Base-by-base conservation (phyloP, 176 grass and related monocot genomes). In the Carex cristatella region DNA sequence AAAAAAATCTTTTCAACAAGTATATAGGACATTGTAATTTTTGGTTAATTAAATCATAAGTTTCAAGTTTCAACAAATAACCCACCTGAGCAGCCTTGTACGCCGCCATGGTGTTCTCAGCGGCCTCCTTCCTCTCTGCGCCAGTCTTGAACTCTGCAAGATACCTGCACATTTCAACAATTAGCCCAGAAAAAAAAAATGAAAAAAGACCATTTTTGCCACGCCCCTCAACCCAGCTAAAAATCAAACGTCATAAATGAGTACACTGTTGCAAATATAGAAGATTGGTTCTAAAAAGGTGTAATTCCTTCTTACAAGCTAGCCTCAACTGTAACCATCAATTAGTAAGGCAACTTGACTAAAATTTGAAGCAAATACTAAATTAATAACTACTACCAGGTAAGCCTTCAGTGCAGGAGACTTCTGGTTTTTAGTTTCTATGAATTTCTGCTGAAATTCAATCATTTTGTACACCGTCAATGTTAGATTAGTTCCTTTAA, bases 11-110 rank as follows among this genome's bases (percentile, higher is more conserved):
- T 53, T 32, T 31, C 23, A 77, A 56, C 3, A 33, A 77, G 3
- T 56, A 30, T 48, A 55, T 16, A 77, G 66, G 11, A 66, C 42
- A 64, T n/a, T 53, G 33, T 83, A 71, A 72, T 60, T 60, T 40
- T 32, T 75, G 72, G 19, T 64, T 58, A 60, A 68, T 83, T 69
- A 14, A 83, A 49, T 19, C 23, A 80, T 23, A 23, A 23, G 23
- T 28, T 38, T 35, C 3, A 66, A 78, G 7, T 33, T 67, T 77
- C 10, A 37, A 63, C 68, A 79, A 30, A 28, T 65, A 91, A 74
- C 89, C 38, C 77, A 97, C 94, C 91, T 97, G 94, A 62, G 94
- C 91, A 28, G 88, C 84, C 81, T 97, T 97, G 60, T 97, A 97
- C 54, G 94, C 91, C 9, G 82, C 51, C 87, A 97, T 91, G 9